Base-by-base conservation (phyloP, 306 rosid genomes). In the Leucaena leucocephala region DNA sequence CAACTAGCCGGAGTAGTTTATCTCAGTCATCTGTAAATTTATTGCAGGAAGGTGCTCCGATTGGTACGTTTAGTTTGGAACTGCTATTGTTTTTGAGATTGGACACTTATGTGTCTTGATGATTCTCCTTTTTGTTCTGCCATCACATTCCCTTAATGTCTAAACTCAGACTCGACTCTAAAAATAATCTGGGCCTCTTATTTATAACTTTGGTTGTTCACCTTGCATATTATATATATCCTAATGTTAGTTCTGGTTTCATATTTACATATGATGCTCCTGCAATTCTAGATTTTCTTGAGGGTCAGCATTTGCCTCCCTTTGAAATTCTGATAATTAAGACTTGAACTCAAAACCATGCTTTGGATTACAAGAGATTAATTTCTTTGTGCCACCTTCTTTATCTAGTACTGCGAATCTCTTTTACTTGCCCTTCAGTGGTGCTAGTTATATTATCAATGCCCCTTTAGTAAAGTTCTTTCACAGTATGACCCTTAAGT, bases 41-140 rank as follows among this genome's bases (percentile, higher is more conserved):
- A 82, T 86, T 90, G 92, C 97, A 90, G 94, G 97, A 74, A 80
- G 84, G 83, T 88, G 84, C 89, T 55, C 82, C 81, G 85, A 77
- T 87, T 86, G 89, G 88, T 90, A 87, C 81, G 63, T 84, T 79
- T 83, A 76, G 84, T 88, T 80, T 87, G 93, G 89, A 86, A 88
- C 85, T 87, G 87, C 85, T 83, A 77, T 85, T 87, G 14, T 80
- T 85, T 90, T 71, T 74, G 90, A 89, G 88, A 87, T 83, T 87
- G 83, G 84, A 84, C 85, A 76, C 69, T 72, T 77, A 36, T 82
- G 82, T 86, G 84, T 80, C 83, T 87, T 84, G 76, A 62, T 84
- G 84, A 77, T 85, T 87, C 85, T 85, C 93, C 90, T 81, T 85
- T 88, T 81, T 82, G 85, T 87, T 76, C 88, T 78, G 71, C 81